Percentiles rank a stretch among this genome's conserved stretches.
These are phyloP conservation scores for Cryptococcus sp. DNA, from an alignment of 1,284 basidiomycete species.

Conservation along the genomic window DNA sequence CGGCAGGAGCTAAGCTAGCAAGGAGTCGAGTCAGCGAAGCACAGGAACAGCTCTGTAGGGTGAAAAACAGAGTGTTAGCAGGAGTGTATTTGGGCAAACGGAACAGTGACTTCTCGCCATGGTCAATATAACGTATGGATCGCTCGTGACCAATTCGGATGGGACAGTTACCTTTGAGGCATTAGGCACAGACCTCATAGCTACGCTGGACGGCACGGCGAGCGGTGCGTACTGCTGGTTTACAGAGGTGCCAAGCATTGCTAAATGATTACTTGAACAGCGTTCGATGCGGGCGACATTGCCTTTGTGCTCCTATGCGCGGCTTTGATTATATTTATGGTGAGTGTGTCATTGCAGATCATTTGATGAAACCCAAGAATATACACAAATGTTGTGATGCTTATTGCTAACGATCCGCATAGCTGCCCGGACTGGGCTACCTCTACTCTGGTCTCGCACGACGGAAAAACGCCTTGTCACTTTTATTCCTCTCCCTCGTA, in stretches of 20 bases:
- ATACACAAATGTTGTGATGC: too few relatives aligned
- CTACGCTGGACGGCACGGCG: conserved; percentile 24
- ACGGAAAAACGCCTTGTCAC: conserved; percentile 61
- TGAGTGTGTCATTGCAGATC: too few relatives aligned
- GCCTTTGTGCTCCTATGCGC: conserved; percentile 79
- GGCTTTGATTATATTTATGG: conserved; percentile 68
- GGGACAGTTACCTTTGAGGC: conserved; percentile 26
- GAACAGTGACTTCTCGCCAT: conserved; percentile 2
- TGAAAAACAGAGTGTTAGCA: too few relatives aligned
- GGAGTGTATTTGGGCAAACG: too few relatives aligned
- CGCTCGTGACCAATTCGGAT: conserved; percentile 15
- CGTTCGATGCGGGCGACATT: conserved; percentile 75
- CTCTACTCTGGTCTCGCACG: conserved; percentile 85
- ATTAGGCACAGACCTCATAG: conserved; percentile 36
- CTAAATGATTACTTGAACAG: conserved; percentile 14
- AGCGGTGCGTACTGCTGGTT: conserved; percentile 9
- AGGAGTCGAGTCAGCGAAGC: too few relatives aligned
- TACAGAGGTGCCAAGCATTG: too few relatives aligned
- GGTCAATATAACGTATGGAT: conserved; percentile 30
- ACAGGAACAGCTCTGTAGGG: too few relatives aligned
- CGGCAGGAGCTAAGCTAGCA: too few relatives aligned
- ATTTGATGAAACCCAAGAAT: too few relatives aligned
- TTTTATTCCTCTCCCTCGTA: conserved; percentile 60
- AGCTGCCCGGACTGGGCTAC: conserved; percentile 69
- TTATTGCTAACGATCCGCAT: conserved; percentile 24